phyloP scores from a whole-genome alignment of 2,329 filamentous ascomycete species.

The Polychaeton citri region DNA sequence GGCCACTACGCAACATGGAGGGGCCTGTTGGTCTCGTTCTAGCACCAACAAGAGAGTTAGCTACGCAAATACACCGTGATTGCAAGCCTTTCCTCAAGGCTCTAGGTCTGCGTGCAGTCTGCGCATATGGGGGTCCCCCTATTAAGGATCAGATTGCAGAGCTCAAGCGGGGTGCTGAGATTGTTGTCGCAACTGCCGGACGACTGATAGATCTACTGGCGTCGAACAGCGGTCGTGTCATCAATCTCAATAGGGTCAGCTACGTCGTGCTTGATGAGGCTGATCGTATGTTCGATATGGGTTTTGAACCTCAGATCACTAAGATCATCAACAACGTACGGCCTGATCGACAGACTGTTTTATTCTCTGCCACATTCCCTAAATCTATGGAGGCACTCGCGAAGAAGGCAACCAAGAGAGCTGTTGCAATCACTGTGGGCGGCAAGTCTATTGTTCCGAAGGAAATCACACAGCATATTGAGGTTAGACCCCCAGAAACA shows the following conservation, averaged over 20 bases:
- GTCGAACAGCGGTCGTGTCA: slow-evolving; percentile 86
- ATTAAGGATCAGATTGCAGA: slow-evolving; percentile 98
- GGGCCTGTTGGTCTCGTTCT: slow-evolving; percentile 82
- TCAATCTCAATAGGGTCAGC: slow-evolving; percentile 75
- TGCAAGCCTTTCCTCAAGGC: slow-evolving; percentile 89
- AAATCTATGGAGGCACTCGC: slow-evolving; percentile 83
- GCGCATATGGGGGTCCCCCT: slow-evolving; percentile 85
- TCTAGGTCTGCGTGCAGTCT: slow-evolving; percentile 72
- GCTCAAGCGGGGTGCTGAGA: slow-evolving; percentile 85
- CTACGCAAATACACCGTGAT: slow-evolving; percentile 85
- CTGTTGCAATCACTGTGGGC: slow-evolving; percentile 85
- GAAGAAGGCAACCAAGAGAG: slow-evolving; percentile 72
- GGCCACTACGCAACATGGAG: slow-evolving; percentile 66
- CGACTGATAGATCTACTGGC: slow-evolving; percentile 91
- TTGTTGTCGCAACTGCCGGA: slow-evolving; percentile 88
- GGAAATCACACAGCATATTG: slow-evolving; percentile 81
- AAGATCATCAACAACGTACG: slow-evolving; percentile 88
- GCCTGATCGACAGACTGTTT: slow-evolving; percentile 81
- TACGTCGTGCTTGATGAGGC: slow-evolving; percentile 96
- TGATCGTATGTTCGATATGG: slow-evolving; percentile 99
- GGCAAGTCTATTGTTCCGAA: slow-evolving; percentile 58
- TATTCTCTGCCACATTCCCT: slow-evolving; percentile 95
- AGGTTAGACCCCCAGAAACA: slow-evolving; percentile 65
- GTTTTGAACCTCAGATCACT: slow-evolving; percentile 95
- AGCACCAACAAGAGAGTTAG: slow-evolving; percentile 87